phyloP scores from a whole-genome alignment of 2,329 filamentous ascomycete genomes.

The Trichoderma guizhouense region DNA sequence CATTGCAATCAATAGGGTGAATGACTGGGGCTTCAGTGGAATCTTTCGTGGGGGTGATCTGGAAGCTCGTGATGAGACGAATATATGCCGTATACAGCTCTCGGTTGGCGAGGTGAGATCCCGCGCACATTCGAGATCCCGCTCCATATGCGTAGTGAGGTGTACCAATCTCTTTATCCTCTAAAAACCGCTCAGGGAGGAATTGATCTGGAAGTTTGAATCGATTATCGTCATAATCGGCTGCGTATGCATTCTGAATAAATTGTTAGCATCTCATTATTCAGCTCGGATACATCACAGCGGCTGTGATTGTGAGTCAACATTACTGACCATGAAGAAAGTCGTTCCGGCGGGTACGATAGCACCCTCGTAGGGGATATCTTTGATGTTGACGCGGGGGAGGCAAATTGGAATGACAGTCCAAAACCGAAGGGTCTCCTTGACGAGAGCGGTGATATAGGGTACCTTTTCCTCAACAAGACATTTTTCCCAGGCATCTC shows the following conservation, averaged over 20 bases:
- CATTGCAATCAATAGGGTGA: conserved; percentile 55
- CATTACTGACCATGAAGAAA: conserved; percentile 64
- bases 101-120: conserved; percentile 60
- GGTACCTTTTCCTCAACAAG: conserved; percentile 70
- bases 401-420: conserved; percentile 77
- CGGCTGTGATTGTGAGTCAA: not conserved
- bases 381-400: conserved; percentile 67
- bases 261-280: not conserved
- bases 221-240: conserved; percentile 67
- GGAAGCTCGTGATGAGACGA: conserved; percentile 56
- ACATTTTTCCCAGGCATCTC: conserved; percentile 73
- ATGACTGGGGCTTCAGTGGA: conserved; percentile 48
- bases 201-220: conserved; percentile 63
- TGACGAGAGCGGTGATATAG: conserved; percentile 74
- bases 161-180: conserved; percentile 52
- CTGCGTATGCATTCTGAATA: conserved; percentile 65
- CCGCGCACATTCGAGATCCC: conserved; percentile 61
- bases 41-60: conserved; percentile 46
- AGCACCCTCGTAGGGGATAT: conserved; percentile 65
- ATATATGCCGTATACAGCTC: conserved; percentile 61
- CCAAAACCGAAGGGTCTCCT: conserved; percentile 75
- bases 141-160: conserved; percentile 62
- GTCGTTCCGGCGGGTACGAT: conserved; percentile 71
- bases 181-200: conserved; percentile 67
- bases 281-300: not conserved